phyloP scores from a whole-genome alignment of 2,329 filamentous ascomycete species.

The Beauveria sp. region DNA sequence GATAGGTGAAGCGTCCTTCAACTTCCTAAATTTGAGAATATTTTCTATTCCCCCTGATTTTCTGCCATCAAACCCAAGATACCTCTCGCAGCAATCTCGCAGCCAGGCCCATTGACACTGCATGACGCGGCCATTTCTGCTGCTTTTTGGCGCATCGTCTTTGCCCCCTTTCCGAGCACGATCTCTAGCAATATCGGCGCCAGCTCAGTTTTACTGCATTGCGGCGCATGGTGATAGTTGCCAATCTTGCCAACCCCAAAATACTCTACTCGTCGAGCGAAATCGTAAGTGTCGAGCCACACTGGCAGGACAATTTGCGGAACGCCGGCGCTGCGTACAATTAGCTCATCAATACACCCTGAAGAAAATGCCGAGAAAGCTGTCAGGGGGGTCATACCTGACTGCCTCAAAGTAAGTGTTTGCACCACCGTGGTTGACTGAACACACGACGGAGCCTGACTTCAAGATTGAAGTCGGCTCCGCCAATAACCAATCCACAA shows the following conservation, averaged over 20 bases:
- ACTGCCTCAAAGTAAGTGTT: slow-evolving; percentile 37
- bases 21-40: background rate
- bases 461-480: slow-evolving; percentile 27
- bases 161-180: background rate
- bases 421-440: slow-evolving; percentile 33
- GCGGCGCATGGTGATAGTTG: slow-evolving; percentile 18
- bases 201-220: background rate
- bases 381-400: slow-evolving; percentile 22
- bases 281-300: slow-evolving; percentile 38
- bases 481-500: slow-evolving; percentile 23
- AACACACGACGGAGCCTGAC: slow-evolving; percentile 25
- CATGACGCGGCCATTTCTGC: background rate
- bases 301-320: slow-evolving; percentile 36
- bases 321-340: slow-evolving; percentile 27
- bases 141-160: background rate
- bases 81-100: background rate
- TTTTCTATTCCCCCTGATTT: background rate
- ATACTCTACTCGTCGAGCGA: slow-evolving; percentile 32
- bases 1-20: too few relatives aligned
- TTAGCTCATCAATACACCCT: background rate
- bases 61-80: background rate
- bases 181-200: background rate
- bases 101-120: background rate
- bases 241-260: slow-evolving; percentile 31
- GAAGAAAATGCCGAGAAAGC: background rate